Base-by-base conservation (phyloP, 345 rosid species). In the Arabidopsis suecica region DNA sequence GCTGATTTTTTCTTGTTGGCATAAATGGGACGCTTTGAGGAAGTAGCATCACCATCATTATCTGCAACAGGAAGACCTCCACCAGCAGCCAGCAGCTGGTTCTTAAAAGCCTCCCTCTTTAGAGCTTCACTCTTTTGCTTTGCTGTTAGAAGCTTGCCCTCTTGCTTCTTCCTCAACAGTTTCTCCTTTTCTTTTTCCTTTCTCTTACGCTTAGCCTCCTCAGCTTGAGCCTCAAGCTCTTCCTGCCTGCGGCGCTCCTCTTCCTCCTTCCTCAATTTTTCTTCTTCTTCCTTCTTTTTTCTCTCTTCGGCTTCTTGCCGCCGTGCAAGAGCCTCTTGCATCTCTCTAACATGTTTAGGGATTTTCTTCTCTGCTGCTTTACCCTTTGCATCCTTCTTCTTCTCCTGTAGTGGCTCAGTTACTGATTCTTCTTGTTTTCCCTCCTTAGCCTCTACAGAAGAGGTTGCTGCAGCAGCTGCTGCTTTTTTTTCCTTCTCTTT, bases 321-420 rank as follows among this genome's bases (percentile, higher is more conserved):
- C 78, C 91, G 87, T 38, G 89, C 91, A 76, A 95, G 83, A 28
- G 86, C 89, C 83, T 95, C 99, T 82, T 92, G 97, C 96, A 86
- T 95, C 88, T 90, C 97, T 79, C 97, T 89, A 41, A 95, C 97
- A 82, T 89, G 96, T 83, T 90, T 95, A 7, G 99, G 89, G 73
- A 92, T 10, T 80, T 90, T 95, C 85, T 93, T 93, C 51, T 91
- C 98, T 5, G 89, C 84, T 68, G 86, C 91, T 86, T 92, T 90
- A 80, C 86, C 75, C 79, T 89, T 94, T 41, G 86, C 82, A 79
- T 87, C 97, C 77, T 67, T 82, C 80, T 89, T 94, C 78, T 88
- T 91, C 9, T 83, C 10, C 74, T 82, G 87, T 16, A 36, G 68
- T 48, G 83, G 65, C 66, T 86, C 97, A 25, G 66, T 56, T 69